phyloP scores from a whole-genome alignment of 352 stramenopile species.

The Phytopythium helicoides region DNA sequence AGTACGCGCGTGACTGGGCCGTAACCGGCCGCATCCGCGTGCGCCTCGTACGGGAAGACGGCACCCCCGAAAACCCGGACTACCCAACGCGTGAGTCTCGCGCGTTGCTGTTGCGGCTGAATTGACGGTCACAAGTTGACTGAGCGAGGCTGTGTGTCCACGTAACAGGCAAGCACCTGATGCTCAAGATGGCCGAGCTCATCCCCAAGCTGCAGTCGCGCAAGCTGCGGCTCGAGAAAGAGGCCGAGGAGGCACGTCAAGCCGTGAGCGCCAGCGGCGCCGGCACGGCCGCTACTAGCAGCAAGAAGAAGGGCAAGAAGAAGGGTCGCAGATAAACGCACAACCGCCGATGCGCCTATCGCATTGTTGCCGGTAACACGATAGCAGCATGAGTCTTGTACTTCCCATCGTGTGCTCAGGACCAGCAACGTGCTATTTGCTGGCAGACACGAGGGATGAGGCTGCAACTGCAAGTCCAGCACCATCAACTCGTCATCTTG shows the following conservation, averaged over 20 bases:
- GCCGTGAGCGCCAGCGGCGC: slow-evolving; percentile 26
- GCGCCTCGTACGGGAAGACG: slow-evolving; percentile 60
- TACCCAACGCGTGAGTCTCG: slow-evolving; percentile 44
- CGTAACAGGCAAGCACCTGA: slow-evolving; percentile 45
- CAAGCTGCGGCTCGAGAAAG: slow-evolving; percentile 71
- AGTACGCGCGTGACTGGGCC: slow-evolving; percentile 79
- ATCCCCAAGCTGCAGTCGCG: slow-evolving; percentile 84
- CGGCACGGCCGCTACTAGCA: slow-evolving; percentile 27
- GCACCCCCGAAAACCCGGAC: slow-evolving; percentile 61
- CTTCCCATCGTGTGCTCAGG: too few species aligned
- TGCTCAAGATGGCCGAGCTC: slow-evolving; percentile 87
- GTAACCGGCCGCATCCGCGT: slow-evolving; percentile 70
- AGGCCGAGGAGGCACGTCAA: slow-evolving; percentile 58
- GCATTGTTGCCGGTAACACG: neutral
- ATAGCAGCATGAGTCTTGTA: too few species aligned
- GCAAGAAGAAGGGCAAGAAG: slow-evolving; percentile 88
- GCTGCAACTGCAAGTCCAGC: too few species aligned
- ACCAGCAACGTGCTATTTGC: too few species aligned
- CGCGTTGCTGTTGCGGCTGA: slow-evolving; percentile 1
- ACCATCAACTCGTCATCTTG: too few species aligned
- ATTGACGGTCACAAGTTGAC: too few species aligned
- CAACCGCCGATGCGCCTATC: neutral
- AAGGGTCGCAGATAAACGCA: slow-evolving; percentile 78
- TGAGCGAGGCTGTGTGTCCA: neutral
- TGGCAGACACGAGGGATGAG: too few species aligned